Evolutionary conservation across 1,284 basidiomycete species (phyloP).

Genomic region (Inonotus hispidus): DNA sequence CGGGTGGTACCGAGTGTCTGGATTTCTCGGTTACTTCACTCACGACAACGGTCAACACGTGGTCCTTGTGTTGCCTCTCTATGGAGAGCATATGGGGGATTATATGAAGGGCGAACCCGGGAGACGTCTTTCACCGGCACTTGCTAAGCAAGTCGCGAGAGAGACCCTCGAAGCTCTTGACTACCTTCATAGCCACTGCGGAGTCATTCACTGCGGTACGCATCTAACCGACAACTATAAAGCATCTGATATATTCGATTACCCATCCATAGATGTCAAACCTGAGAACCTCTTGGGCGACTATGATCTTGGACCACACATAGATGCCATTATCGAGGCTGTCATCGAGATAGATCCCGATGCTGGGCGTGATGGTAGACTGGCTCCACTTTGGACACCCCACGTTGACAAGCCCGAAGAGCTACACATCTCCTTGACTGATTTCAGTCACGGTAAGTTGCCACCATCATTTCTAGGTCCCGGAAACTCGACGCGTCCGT

Average conservation of each 20-base stretch:
- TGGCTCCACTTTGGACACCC: background rate
- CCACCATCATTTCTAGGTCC: too few relatives aligned
- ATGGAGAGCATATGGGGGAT: background rate
- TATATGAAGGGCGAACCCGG: background rate
- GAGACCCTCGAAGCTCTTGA: background rate
- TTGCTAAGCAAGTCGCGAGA: background rate
- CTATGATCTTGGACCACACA: background rate
- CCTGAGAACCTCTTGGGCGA: background rate
- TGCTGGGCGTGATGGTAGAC: background rate
- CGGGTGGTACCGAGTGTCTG: background rate
- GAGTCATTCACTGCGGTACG: background rate
- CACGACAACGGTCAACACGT: background rate
- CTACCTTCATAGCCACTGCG: background rate
- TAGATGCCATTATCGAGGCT: background rate
- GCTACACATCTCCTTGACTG: background rate
- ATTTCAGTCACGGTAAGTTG: background rate
- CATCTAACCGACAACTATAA: background rate
- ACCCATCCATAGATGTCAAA: background rate
- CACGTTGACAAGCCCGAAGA: background rate
- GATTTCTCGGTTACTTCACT: background rate
- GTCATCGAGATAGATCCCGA: background rate
- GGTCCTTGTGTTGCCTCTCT: background rate
- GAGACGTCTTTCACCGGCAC: background rate
- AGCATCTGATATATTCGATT: background rate
- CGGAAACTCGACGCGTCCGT: too few relatives aligned